Conservation (phyloP, 2,329 filamentous ascomycete species). For the Fusarium sp. region DNA sequence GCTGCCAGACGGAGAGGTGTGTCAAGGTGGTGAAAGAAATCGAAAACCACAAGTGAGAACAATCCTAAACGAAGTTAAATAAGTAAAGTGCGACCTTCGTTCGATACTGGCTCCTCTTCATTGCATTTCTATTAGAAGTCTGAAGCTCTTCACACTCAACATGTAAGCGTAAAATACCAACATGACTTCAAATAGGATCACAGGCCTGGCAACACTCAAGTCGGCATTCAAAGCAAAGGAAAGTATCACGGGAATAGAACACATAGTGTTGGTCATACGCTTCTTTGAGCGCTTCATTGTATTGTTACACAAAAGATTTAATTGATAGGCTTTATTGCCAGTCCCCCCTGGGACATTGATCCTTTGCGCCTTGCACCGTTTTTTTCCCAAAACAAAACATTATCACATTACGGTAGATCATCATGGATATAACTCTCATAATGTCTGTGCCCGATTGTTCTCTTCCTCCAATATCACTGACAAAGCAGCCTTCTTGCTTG, state of each 20-base stretch:
- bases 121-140: no score
- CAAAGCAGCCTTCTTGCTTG: conserved; percentile 38
- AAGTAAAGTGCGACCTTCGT: no score
- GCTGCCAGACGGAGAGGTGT: background rate
- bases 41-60: background rate
- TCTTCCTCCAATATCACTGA: conserved; percentile 35
- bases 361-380: conserved; percentile 33
- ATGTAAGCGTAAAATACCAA: fast-evolving
- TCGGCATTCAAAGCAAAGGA: no score
- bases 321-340: conserved; percentile 21
- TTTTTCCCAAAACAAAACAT: conserved; percentile 18
- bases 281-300: conserved; percentile 37
- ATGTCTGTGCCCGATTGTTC: conserved; percentile 25
- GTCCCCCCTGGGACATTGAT: conserved; percentile 29
- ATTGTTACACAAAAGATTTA: conserved; percentile 38
- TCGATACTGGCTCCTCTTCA: background rate
- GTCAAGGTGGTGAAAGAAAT: background rate
- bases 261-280: conserved; percentile 7
- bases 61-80: background rate
- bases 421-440: conserved; percentile 27
- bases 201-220: background rate
- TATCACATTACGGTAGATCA: conserved; percentile 34
- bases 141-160: background rate
- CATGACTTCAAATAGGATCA: no score
- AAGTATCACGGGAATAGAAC: background rate